Conservation (phyloP, 2,329 filamentous ascomycete species). For the Hypoxylon sp. region DNA sequence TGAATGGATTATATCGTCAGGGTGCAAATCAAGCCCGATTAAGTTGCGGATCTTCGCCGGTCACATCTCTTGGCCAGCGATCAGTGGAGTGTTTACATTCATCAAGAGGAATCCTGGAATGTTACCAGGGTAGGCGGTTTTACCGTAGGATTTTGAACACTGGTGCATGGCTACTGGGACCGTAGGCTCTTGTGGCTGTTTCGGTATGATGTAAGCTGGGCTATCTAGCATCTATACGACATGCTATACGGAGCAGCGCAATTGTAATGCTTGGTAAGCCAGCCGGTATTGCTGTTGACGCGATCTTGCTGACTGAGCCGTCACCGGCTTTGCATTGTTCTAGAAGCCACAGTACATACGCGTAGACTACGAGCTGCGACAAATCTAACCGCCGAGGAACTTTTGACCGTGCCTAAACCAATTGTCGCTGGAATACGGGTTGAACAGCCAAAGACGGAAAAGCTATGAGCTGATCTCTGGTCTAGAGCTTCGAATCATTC, state of each 20-base stretch:
- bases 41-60: constrained; percentile 32
- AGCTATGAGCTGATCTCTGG: constrained; percentile 19
- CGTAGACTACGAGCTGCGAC: constrained; percentile 5
- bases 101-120: constrained; percentile 1
- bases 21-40: constrained; percentile 25
- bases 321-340: constrained; percentile 14
- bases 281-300: not conserved
- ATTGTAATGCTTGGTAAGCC: constrained; percentile 19
- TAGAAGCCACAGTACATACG: constrained; percentile 17
- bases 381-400: constrained; percentile 5
- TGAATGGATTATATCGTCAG: constrained; percentile 19
- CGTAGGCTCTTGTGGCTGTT: constrained; percentile 10
- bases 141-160: constrained; percentile 6
- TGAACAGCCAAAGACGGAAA: constrained; percentile 3
- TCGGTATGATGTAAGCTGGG: constrained; percentile 25
- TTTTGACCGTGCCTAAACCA: constrained; percentile 9
- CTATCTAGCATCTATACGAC: constrained; percentile 1
- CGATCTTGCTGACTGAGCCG: constrained; percentile 13
- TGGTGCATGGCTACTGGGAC: constrained; percentile 6
- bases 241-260: not conserved
- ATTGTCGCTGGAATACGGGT: constrained; percentile 7
- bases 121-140: not conserved
- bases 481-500: constrained; percentile 25
- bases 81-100: constrained; percentile 2
- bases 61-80: constrained; percentile 19